Evolutionary conservation across 345 rosid genomes (phyloP).

Genomic region (Reutealis trisperma): DNA sequence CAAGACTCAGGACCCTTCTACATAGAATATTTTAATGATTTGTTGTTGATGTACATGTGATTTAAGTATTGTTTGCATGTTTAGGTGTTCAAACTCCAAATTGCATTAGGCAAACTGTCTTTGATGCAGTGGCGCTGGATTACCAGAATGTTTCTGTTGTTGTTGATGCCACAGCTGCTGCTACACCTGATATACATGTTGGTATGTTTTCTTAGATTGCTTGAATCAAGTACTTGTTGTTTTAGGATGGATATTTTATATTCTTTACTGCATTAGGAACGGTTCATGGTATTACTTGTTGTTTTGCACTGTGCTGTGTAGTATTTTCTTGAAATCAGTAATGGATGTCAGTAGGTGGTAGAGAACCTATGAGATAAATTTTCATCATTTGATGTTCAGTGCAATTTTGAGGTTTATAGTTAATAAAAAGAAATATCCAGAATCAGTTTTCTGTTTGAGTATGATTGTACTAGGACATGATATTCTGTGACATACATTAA

Average conservation of each 20-base stretch:
- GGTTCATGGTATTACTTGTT: neutral
- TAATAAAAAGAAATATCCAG: neutral
- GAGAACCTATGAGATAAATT: neutral
- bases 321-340: neutral
- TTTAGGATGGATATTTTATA: neutral
- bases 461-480: neutral
- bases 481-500: no score
- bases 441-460: neutral
- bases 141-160: conserved; percentile 59
- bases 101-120: conserved; percentile 83
- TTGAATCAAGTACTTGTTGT: neutral
- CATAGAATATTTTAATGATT: neutral
- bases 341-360: neutral
- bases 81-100: conserved; percentile 88
- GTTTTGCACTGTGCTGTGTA: neutral
- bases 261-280: neutral
- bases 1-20: neutral
- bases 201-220: conserved; percentile 40
- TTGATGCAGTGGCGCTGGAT: conserved; percentile 79
- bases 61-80: conserved; percentile 8
- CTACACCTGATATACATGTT: conserved; percentile 66
- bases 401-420: neutral
- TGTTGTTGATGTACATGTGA: neutral
- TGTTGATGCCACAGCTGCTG: conserved; percentile 88
- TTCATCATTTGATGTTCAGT: neutral